Base-by-base conservation (phyloP, 108 stramenopile species). In the Nannochloropsis oceanica region DNA sequence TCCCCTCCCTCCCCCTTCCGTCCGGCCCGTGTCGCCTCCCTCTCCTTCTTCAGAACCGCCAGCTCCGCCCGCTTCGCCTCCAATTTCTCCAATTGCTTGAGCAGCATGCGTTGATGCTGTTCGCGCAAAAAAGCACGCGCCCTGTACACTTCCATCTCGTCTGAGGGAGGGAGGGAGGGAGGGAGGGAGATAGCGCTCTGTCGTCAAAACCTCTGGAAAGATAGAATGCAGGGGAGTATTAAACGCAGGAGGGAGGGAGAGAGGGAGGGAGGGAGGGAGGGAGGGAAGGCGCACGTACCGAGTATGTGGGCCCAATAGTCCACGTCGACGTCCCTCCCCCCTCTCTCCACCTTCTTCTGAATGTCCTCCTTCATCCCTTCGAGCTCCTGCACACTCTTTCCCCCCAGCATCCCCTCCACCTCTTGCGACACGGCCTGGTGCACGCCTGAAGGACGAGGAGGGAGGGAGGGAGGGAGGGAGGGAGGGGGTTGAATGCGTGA, bases 91-190 rank as follows among this genome's bases (percentile, higher is more conserved):
- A 97, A 91, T 88, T 97, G 97, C 20, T 94, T 84, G 34, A 95
- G 94, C 81, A 99, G 90, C 95, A 97, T 96, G 83, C 93, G 93
- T 20, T 94, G 92, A 89, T 98, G 96, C 26, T 94, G 87, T 42
- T 96, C 94, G 8, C 94, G 93, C 27, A 97, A 89, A 80, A 90
- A 90, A n/a, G 85, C 85, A 18, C 81, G 25, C 44, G 95, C 95
- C 80, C 93, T 80, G 87, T 96, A 93, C 7, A 96, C 95, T 25
- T 86, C 82, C 43, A 97, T 86, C 83, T 97, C 94, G 81, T 92
- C 89, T 34, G 34, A 34, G 34, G 34, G 34, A 34, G 34, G 34
- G 34, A 34, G 34, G 5, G 34, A 34, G 34, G 34, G 34, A 34
- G 34, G 34, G 34, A 34, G 34, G 34, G 34, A 34, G 34, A 5